phyloP scores from a whole-genome alignment of 1,284 basidiomycete genomes.

The Tilletia horrida region DNA sequence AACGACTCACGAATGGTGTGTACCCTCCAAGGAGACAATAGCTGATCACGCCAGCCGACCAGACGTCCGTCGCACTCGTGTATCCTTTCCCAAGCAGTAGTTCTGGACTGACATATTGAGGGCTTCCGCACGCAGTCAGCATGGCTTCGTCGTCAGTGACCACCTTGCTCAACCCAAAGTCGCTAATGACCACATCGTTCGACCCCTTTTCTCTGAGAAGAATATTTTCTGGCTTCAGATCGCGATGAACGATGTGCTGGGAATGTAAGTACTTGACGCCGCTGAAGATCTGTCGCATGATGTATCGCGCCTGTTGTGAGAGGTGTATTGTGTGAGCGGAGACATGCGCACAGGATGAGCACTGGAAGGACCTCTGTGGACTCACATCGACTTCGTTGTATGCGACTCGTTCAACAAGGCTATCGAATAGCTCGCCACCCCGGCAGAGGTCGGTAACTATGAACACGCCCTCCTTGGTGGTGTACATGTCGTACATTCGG shows the following conservation, averaged over 20 bases:
- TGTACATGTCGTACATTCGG: slow-evolving; percentile 53
- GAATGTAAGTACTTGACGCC: slow-evolving; percentile 51
- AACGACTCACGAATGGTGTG: slow-evolving; percentile 43
- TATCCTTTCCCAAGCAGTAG: slow-evolving; percentile 53
- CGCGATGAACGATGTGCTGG: slow-evolving; percentile 51
- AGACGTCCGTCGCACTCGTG: slow-evolving; percentile 48
- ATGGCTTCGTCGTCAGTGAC: slow-evolving; percentile 21
- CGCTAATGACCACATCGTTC: slow-evolving; percentile 49
- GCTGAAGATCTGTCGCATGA: slow-evolving; percentile 47
- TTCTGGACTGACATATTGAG: slow-evolving; percentile 54
- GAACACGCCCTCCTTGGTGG: slow-evolving; percentile 53
- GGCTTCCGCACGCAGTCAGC: slow-evolving; percentile 52
- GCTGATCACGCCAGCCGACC: slow-evolving; percentile 53
- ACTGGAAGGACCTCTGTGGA: background rate
- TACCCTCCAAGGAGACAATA: slow-evolving; percentile 53
- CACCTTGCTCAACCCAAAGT: slow-evolving; percentile 49
- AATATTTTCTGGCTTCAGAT: slow-evolving; percentile 54
- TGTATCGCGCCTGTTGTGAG: slow-evolving; percentile 31
- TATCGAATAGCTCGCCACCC: slow-evolving; percentile 53
- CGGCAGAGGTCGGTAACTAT: slow-evolving; percentile 52
- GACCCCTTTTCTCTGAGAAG: slow-evolving; percentile 43
- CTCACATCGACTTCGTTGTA: slow-evolving; percentile 50
- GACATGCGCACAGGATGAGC: too few species aligned
- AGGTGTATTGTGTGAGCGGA: too few species aligned
- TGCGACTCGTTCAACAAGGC: slow-evolving; percentile 46